These are phyloP conservation scores for Lizonia empirigonia DNA, from an alignment of 2,329 filamentous ascomycete genomes.

Conservation along the genomic window DNA sequence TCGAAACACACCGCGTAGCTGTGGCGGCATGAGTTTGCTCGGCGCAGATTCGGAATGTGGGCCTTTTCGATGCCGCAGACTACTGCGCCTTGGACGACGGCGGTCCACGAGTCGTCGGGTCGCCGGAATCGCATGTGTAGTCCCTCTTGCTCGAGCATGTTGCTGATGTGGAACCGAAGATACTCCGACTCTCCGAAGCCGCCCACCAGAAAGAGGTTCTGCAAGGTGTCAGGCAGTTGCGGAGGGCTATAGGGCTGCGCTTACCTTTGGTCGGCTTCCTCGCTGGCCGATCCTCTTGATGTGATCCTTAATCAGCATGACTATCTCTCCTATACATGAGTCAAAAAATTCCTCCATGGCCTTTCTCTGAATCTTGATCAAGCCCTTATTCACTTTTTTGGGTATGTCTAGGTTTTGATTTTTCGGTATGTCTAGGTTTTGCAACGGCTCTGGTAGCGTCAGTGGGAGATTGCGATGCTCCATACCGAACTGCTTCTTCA, in stretches of 20 bases:
- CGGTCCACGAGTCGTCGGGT: conserved; percentile 29
- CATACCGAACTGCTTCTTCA: conserved; percentile 22
- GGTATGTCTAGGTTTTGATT: too few relatives aligned
- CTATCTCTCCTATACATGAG: conserved; percentile 23
- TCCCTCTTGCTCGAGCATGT: conserved; percentile 10
- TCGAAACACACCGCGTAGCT: conserved; percentile 27
- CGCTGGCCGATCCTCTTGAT: conserved; percentile 21
- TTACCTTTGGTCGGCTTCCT: conserved; percentile 22
- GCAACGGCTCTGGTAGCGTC: conserved; percentile 24
- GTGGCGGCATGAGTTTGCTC: conserved; percentile 20
- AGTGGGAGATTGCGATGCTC: conserved; percentile 21
- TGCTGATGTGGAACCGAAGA: conserved; percentile 19
- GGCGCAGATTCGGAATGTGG: conserved; percentile 12
- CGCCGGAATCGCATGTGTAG: conserved; percentile 20
- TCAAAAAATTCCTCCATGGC: conserved; percentile 35
- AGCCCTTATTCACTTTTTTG: conserved; percentile 23
- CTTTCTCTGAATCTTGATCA: conserved; percentile 22
- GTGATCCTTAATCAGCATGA: conserved; percentile 30
- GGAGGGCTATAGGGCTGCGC: neutral
- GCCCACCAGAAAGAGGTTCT: conserved; percentile 29
- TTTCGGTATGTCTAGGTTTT: conserved; percentile 21
- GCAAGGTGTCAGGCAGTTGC: too few relatives aligned
- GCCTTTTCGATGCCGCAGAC: conserved; percentile 34
- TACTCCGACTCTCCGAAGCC: conserved; percentile 27
- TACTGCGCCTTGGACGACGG: conserved; percentile 31